Evolutionary conservation across 768 basidiomycete genomes (phyloP), one percentile per base, ranked within the genome.

Genomic region (Tricholoma bakamatsutake): DNA sequence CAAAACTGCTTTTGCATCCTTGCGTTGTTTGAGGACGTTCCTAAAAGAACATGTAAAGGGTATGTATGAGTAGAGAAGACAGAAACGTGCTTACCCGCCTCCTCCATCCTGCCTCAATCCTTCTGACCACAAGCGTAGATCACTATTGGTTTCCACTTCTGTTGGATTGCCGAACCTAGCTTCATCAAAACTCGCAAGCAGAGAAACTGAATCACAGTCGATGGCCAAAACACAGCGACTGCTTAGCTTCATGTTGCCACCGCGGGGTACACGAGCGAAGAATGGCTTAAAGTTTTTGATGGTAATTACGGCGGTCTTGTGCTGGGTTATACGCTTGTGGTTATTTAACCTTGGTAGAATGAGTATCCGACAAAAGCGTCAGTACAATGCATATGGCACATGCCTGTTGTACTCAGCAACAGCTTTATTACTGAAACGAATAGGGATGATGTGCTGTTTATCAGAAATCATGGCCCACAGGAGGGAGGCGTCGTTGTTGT

Each of bases 381-480:
- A 17, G n/a, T n/a, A 48, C 12, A 17, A 48, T 48, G n/a, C n/a
- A n/a, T n/a, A n/a, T n/a, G 6, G 21, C 12, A 40, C 75, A 69
- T 53, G 75, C 77, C 59, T 64, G 39, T 68, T 68, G 62, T 76
- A 86, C 15, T 69, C 63, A 30, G 65, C 62, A 12, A 82, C 67
- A 1, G 85, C 85, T 5, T 78, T 71, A 59, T 70, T 73, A 37
- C 74, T 79, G 61, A 90, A 80, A 31, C 80, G 80, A 4, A 82
- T 74, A 4, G 82, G 77, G 15, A 88, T 69, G 12, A 58, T 60
- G 55, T 78, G 61, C 2, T 70, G 57, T 62, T 79, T 83, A 66
- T 90, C 88, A 1, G 86, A 87, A 12, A 83, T 65, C 45, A 71
- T 69, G 1, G 80, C 86, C 87, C 88, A 90, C 15, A 88, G 63